Conservation (phyloP, 192 early-diverging fungal genomes). For the Allomyces javanicus region DNA sequence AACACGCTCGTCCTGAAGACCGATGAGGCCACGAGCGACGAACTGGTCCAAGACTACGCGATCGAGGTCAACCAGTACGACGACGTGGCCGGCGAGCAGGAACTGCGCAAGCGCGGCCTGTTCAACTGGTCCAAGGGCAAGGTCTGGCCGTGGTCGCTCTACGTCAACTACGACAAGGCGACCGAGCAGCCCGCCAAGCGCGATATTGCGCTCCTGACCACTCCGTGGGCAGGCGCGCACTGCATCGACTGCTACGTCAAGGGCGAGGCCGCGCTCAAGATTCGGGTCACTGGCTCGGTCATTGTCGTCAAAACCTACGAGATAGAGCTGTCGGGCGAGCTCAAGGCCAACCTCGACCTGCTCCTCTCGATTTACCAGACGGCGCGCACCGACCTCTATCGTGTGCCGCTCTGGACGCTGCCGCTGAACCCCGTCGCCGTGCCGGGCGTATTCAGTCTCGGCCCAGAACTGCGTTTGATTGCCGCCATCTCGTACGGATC, state of each 20-base stretch:
- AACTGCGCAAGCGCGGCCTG: slow-evolving; percentile 2
- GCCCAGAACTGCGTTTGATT: slow-evolving; percentile 3
- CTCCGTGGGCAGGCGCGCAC: slow-evolving; percentile 2
- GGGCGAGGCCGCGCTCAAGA: slow-evolving; percentile 3
- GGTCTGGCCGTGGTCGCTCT: not conserved
- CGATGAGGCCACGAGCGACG: not conserved
- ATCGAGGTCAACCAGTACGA: slow-evolving; percentile 5
- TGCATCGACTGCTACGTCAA: slow-evolving; percentile 5
- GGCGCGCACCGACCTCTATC: not conserved
- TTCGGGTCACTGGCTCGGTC: slow-evolving; percentile 2
- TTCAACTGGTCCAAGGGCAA: not conserved
- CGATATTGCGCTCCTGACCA: slow-evolving; percentile 1
- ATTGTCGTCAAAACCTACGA: slow-evolving; percentile 4
- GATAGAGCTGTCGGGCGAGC: slow-evolving; percentile 3
- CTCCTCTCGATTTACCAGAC: not conserved
- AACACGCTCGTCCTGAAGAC: slow-evolving; percentile 1
- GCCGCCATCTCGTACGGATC: slow-evolving; percentile 4
- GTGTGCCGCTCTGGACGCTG: not conserved
- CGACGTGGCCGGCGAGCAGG: not conserved
- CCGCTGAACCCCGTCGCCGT: not conserved
- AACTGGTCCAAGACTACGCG: slow-evolving; percentile 3
- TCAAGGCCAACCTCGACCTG: slow-evolving; percentile 5
- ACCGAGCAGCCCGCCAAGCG: slow-evolving; percentile 1
- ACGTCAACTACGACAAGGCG: slow-evolving; percentile 4
- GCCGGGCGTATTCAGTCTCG: slow-evolving; percentile 4